A percentile compares a stretch with the other conserved stretches of the same genome.
Conservation (phyloP, 2,329 filamentous ascomycete genomes). For the Epichloe bromicola region DNA sequence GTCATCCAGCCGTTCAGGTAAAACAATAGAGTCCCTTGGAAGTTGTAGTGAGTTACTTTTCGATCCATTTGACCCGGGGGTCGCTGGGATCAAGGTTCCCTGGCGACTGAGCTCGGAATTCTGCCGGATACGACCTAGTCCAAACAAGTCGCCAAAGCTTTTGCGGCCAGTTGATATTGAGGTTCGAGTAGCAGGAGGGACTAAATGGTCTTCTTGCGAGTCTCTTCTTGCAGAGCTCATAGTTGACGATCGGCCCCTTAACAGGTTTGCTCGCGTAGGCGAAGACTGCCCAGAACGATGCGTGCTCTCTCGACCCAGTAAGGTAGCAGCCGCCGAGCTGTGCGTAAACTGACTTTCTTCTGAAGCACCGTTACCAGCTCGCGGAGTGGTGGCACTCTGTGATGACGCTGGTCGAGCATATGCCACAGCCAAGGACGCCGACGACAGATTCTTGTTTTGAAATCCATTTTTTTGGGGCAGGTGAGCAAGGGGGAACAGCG, state of each 20-base stretch:
- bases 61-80: conserved; percentile 56
- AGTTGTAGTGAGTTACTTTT: conserved; percentile 77
- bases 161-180: conserved; percentile 85
- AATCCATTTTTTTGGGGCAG: conserved; percentile 53
- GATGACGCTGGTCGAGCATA: conserved; percentile 24
- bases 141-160: conserved; percentile 84
- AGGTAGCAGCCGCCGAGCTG: conserved; percentile 33
- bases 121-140: conserved; percentile 64
- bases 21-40: conserved; percentile 52
- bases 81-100: conserved; percentile 54
- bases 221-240: conserved; percentile 68
- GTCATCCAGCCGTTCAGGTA: conserved; percentile 72
- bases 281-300: conserved; percentile 53
- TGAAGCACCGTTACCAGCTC: conserved; percentile 10
- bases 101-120: conserved; percentile 63
- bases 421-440: conserved; percentile 26
- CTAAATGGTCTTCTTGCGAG: conserved; percentile 57
- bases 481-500: conserved; percentile 78
- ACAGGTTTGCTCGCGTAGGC: conserved; percentile 45
- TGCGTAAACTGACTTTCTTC: conserved; percentile 7
- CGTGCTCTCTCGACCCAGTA: conserved; percentile 26
- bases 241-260: conserved; percentile 75
- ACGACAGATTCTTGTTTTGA: conserved; percentile 26
- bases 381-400: conserved; percentile 16
- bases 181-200: conserved; percentile 55